Evolutionary conservation across 1,284 basidiomycete genomes (phyloP).

Genomic region (Hymenochaete sp.): DNA sequence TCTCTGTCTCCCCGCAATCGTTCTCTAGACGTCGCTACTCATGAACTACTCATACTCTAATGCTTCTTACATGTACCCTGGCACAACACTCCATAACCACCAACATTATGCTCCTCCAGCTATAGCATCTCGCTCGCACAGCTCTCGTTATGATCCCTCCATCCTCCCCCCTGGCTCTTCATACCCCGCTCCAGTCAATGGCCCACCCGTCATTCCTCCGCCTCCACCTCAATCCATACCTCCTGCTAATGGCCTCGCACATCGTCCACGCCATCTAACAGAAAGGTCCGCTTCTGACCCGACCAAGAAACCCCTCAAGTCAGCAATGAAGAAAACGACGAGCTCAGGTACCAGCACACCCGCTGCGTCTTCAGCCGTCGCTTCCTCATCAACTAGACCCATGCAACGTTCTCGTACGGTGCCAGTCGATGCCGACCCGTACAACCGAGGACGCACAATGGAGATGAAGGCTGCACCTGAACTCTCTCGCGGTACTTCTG

Average conservation of each 20-base stretch:
- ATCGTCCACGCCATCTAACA: conserved; percentile 14
- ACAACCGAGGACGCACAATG: conserved; percentile 1
- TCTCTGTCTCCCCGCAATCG: no score
- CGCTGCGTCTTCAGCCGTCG: neutral
- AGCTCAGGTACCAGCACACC: conserved; percentile 4
- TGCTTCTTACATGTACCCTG: conserved; percentile 13
- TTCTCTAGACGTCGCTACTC: no score
- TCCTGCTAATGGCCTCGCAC: no score
- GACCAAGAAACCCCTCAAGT: conserved; percentile 36
- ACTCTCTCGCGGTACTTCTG: conserved; percentile 27
- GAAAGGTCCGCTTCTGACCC: conserved; percentile 15
- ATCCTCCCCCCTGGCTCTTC: conserved; percentile 4
- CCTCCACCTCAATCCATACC: no score
- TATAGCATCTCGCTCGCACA: conserved; percentile 10
- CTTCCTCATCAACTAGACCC: neutral
- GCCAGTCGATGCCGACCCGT: conserved; percentile 2
- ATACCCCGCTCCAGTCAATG: conserved; percentile 3
- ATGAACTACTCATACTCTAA: no score
- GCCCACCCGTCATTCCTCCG: conserved; percentile 5
- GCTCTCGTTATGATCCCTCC: conserved; percentile 11
- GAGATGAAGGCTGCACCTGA: conserved; percentile 8
- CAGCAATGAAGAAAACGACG: conserved; percentile 46
- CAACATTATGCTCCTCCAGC: conserved; percentile 1
- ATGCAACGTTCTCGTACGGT: conserved; percentile 13
- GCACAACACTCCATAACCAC: neutral